Evolutionary conservation across 2,329 filamentous ascomycete genomes (phyloP).

Genomic region (Talaromyces islandicus): DNA sequence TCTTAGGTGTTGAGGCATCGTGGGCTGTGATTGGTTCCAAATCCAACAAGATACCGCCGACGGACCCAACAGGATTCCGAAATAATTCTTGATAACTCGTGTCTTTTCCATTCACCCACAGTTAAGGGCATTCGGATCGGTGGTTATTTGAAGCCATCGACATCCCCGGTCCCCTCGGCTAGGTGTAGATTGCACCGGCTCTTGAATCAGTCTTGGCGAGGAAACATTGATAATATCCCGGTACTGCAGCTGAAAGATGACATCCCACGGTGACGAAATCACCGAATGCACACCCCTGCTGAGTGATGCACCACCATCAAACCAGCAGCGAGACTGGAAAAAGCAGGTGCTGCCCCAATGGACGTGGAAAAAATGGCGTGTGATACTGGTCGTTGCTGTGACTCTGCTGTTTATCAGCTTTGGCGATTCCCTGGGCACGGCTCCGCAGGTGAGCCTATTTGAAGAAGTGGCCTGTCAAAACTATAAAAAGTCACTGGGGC

Average conservation of each 20-base stretch:
- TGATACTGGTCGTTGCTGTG: background rate
- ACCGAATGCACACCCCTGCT: conserved; percentile 5
- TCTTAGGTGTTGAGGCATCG: too few species aligned
- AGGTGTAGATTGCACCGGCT: background rate
- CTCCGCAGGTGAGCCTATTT: conserved; percentile 22
- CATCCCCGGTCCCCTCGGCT: too few species aligned
- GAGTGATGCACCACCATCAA: background rate
- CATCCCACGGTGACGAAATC: background rate
- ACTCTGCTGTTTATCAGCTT: conserved; percentile 17
- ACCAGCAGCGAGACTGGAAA: background rate
- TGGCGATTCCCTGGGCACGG: conserved; percentile 16
- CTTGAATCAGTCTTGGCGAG: too few species aligned
- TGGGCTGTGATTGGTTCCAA: too few species aligned
- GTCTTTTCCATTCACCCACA: too few species aligned
- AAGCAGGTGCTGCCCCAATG: conserved; percentile 1
- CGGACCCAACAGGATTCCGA: too few species aligned
- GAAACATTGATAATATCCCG: too few species aligned
- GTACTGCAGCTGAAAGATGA: background rate
- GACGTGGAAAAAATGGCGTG: conserved; percentile 4
- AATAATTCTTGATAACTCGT: too few species aligned
- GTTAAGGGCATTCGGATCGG: too few species aligned
- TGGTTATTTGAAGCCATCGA: too few species aligned
- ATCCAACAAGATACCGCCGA: too few species aligned
- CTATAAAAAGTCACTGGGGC: background rate
- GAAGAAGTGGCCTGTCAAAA: conserved; percentile 21